phyloP scores from a whole-genome alignment of 1,139 yeast genomes.

The Casaregolazyma lundiana region DNA sequence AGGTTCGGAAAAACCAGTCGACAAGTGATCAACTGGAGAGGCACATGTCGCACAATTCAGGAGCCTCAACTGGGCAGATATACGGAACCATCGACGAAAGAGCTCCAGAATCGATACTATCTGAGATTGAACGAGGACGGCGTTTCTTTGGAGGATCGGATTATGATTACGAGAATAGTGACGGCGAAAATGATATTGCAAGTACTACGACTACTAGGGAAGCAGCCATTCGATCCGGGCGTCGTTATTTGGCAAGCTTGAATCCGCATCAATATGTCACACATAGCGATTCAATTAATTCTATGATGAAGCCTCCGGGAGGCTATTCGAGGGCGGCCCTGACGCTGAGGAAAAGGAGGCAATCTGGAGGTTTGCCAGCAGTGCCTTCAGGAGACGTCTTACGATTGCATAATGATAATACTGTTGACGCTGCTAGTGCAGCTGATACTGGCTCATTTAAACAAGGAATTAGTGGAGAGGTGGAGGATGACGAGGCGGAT shows the following conservation, averaged over 20 bases:
- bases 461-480: conserved; percentile 10
- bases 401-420: background rate
- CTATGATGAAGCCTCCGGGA: conserved; percentile 6
- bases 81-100: conserved; percentile 1
- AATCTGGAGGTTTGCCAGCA: conserved; percentile 10
- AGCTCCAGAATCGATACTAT: background rate
- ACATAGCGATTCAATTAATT: conserved; percentile 9
- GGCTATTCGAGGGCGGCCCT: background rate
- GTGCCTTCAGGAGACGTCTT: conserved; percentile 10
- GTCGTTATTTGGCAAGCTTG: background rate
- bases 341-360: conserved; percentile 4
- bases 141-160: conserved; percentile 8
- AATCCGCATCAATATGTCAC: background rate
- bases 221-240: background rate
- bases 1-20: conserved; percentile 1
- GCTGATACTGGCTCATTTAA: background rate
- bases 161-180: conserved; percentile 6
- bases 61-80: conserved; percentile 1
- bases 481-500: conserved; percentile 13
- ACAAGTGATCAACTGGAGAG: background rate
- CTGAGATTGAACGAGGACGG: conserved; percentile 2
- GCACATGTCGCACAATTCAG: background rate
- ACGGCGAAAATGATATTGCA: conserved; percentile 5
- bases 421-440: conserved; percentile 6
- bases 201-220: conserved; percentile 4